Percentiles rank a stretch among this genome's conserved stretches.
Evolutionary conservation across 306 rosid genomes (phyloP).

Genomic region (Medicago ruthenica): DNA sequence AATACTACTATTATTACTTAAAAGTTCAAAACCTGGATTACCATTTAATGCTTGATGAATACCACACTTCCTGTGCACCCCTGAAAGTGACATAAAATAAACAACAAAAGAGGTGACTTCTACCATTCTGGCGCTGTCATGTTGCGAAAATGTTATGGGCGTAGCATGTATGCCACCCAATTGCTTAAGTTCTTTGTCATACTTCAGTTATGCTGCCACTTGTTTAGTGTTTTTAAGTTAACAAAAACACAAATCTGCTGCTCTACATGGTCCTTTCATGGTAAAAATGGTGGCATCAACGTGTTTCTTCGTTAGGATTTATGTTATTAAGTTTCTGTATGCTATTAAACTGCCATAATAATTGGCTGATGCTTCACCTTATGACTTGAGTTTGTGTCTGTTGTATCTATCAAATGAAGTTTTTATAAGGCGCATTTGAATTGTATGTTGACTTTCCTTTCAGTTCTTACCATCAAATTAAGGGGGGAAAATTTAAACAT

Average conservation of each 20-base stretch:
- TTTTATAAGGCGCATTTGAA: conserved; percentile 38
- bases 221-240: conserved; percentile 26
- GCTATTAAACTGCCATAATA: conserved; percentile 36
- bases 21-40: conserved; percentile 1
- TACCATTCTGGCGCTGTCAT: conserved; percentile 24
- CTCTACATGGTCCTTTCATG: neutral
- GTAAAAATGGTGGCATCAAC: conserved; percentile 8
- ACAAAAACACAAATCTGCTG: neutral
- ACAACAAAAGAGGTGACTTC: neutral
- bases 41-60: conserved; percentile 36
- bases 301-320: conserved; percentile 2
- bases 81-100: conserved; percentile 26
- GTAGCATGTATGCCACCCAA: conserved; percentile 13
- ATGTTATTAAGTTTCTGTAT: conserved; percentile 30
- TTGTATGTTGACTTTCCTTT: conserved; percentile 27
- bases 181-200: conserved; percentile 16
- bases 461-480: conserved; percentile 26
- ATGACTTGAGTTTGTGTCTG: conserved; percentile 28
- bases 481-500: neutral
- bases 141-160: conserved; percentile 1
- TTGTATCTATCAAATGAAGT: conserved; percentile 33
- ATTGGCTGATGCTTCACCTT: conserved; percentile 20
- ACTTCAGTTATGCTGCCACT: conserved; percentile 16
- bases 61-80: neutral
- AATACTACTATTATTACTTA: conserved; percentile 11